Evolutionary conservation across 139 green algal genomes (phyloP), one percentile per base, ranked within the genome.

Genomic region (Chlamydomonas applanata): DNA sequence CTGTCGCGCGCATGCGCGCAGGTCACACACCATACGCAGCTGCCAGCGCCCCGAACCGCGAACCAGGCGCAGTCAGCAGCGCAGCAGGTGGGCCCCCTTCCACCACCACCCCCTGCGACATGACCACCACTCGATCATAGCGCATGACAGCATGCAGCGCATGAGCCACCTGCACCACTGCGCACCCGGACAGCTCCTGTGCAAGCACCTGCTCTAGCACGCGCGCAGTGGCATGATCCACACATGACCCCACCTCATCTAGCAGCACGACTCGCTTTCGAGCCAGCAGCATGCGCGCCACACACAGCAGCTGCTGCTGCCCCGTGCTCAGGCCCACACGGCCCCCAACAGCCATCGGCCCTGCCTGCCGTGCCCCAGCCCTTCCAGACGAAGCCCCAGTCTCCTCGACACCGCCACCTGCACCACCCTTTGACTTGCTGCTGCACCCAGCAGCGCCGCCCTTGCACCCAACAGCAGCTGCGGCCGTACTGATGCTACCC

Each of bases 301-400:
- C 66, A 71, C 82, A 89, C 74, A 97, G 76, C 73, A 95, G 85
- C 84, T 96, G 92, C 75, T 88, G 82, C 78, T 96, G 91, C 0
- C 92, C 92, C 4, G 52, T 19, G 29, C 70, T 82, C 40, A 90
- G 76, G 22, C 73, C 66, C 24, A 80, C 59, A 11, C 32, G n/a
- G 25, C 68, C 40, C 68, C 36, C 30, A 24, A 29, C 29, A 3
- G 2, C 22, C 20, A 69, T 29, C 22, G 52, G 30, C 3, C 70
- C 32, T 9, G 4, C 45, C n/a, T 3, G 40, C 36, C 40, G 11
- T 24, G 40, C 24, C 25, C 5, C 60, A 36, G 29, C 29, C 7
- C 60, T 25, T 5, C 14, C 27, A n/a, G 40, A 11, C 9, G 9
- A 32, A 52, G n/a, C 35, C 54, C 34, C 9, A 25, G 53, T 25